Percentiles rank a stretch among this genome's conserved stretches.
Conservation (phyloP, 2,329 filamentous ascomycete species). For the Plectosphaerella plurivora region DNA sequence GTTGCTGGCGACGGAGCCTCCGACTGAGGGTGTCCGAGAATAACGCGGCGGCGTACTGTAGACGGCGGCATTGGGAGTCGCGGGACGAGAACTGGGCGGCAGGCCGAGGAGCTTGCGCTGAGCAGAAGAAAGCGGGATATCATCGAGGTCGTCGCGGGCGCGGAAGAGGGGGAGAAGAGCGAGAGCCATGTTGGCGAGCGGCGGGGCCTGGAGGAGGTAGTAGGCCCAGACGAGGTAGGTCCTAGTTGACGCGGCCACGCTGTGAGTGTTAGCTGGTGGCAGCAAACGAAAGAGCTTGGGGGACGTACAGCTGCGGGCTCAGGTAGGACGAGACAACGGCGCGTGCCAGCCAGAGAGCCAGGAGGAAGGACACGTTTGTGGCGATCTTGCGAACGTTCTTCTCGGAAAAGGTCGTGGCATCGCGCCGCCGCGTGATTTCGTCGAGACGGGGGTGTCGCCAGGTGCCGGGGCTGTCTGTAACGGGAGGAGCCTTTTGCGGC, state of each 20-base stretch:
- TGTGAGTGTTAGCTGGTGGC: conserved; percentile 4
- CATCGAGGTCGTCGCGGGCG: conserved; percentile 70
- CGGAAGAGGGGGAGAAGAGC: conserved; percentile 71
- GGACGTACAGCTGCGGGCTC: conserved; percentile 32
- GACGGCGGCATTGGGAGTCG: conserved; percentile 55
- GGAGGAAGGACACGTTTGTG: conserved; percentile 56
- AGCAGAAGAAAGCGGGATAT: conserved; percentile 86
- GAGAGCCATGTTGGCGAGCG: conserved; percentile 65
- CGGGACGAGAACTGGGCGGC: conserved; percentile 56
- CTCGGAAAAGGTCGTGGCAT: conserved; percentile 73
- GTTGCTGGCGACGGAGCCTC: conserved; percentile 57
- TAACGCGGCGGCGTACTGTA: conserved; percentile 88
- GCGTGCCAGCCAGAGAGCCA: conserved; percentile 31
- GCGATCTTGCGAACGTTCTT: conserved; percentile 67
- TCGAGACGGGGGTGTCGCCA: conserved; percentile 88
- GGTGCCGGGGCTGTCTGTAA: conserved; percentile 62
- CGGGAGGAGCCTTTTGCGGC: conserved; percentile 21
- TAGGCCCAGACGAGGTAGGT: conserved; percentile 39
- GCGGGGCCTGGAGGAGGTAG: conserved; percentile 48
- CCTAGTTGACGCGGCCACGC: conserved; percentile 4
- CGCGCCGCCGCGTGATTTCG: conserved; percentile 79
- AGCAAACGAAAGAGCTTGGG: background rate
- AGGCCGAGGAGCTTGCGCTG: conserved; percentile 84
- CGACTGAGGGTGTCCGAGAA: conserved; percentile 65
- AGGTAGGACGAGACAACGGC: conserved; percentile 29